Percentiles rank a stretch among this genome's conserved stretches.
Conservation (phyloP, 1,284 basidiomycete genomes). For the Cutaneotrichosporon dermatis region DNA sequence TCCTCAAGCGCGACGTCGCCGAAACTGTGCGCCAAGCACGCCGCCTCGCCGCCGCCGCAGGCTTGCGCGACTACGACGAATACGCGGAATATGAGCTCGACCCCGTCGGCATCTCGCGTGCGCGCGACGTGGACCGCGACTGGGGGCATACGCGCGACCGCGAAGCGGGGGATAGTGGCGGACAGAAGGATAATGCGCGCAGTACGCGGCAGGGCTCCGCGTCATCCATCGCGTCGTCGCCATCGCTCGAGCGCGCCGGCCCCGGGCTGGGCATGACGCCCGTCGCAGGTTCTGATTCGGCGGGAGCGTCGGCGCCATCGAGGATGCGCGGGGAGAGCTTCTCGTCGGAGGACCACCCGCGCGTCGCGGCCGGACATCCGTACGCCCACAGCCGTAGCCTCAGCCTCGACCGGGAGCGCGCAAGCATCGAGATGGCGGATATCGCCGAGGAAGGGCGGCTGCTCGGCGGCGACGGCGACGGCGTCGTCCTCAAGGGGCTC, state of each 20-base stretch:
- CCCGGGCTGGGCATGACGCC: no score
- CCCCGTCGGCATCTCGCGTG: conserved; percentile 3
- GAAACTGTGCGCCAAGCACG: conserved; percentile 43
- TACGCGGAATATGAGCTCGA: conserved; percentile 21
- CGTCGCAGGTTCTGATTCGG: no score
- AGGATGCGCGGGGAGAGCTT: no score
- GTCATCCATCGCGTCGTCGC: no score
- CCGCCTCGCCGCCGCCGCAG: conserved; percentile 33
- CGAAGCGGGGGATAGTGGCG: no score
- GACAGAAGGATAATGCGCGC: no score
- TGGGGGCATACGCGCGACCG: not conserved
- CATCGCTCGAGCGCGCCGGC: no score
- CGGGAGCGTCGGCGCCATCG: no score
- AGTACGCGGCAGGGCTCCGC: no score
- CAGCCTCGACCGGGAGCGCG: not conserved
- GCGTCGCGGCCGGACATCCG: no score
- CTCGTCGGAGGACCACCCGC: no score
- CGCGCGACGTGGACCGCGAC: not conserved
- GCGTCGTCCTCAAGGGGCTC: conserved; percentile 6
- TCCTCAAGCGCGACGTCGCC: conserved; percentile 43
- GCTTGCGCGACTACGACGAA: conserved; percentile 15
- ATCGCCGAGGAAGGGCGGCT: not conserved
- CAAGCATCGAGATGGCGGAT: not conserved
- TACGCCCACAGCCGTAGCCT: no score
- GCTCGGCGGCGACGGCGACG: not conserved